A percentile compares a stretch with the other conserved stretches of the same genome.
phyloP scores from a whole-genome alignment of 2,329 filamentous ascomycete genomes.

The Cryphonectria naterciae region DNA sequence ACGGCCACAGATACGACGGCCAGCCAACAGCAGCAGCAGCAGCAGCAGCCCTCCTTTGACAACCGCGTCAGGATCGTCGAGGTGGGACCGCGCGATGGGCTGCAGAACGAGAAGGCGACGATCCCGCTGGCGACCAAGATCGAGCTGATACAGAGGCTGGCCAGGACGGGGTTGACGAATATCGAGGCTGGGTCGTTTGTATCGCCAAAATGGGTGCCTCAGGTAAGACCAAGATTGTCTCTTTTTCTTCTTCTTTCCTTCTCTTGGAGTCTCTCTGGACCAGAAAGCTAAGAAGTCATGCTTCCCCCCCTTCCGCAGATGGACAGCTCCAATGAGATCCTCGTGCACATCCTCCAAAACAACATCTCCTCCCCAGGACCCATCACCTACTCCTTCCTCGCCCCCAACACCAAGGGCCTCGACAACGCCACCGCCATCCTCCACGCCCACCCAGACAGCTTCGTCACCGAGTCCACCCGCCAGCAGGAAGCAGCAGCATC shows the following conservation, averaged over 20 bases:
- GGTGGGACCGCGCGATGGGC: conserved; percentile 82
- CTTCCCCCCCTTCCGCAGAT: conserved; percentile 54
- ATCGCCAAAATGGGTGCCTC: conserved; percentile 82
- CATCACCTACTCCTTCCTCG: conserved; percentile 79
- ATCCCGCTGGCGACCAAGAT: conserved; percentile 76
- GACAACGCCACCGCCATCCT: conserved; percentile 63
- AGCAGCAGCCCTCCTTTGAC: conserved; percentile 37
- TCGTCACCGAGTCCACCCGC: conserved; percentile 55
- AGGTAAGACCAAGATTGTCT: conserved; percentile 54
- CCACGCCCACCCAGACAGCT: conserved; percentile 53
- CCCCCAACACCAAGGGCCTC: conserved; percentile 76
- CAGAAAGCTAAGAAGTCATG: background rate
- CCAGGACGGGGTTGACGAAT: conserved; percentile 68
- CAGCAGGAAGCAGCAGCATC: background rate
- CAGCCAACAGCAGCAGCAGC: conserved; percentile 29
- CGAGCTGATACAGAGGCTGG: conserved; percentile 72
- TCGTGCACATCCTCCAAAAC: conserved; percentile 67
- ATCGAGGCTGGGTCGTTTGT: conserved; percentile 87
- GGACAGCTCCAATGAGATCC: conserved; percentile 76
- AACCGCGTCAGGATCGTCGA: conserved; percentile 71
- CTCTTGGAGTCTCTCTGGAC: too few species aligned
- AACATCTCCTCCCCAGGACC: conserved; percentile 57
- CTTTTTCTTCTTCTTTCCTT: background rate
- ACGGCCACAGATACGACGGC: conserved; percentile 40
- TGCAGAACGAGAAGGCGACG: conserved; percentile 79